These are phyloP conservation scores for Stylonectria norvegica DNA, from an alignment of 2,329 filamentous ascomycete genomes.

Conservation along the genomic window DNA sequence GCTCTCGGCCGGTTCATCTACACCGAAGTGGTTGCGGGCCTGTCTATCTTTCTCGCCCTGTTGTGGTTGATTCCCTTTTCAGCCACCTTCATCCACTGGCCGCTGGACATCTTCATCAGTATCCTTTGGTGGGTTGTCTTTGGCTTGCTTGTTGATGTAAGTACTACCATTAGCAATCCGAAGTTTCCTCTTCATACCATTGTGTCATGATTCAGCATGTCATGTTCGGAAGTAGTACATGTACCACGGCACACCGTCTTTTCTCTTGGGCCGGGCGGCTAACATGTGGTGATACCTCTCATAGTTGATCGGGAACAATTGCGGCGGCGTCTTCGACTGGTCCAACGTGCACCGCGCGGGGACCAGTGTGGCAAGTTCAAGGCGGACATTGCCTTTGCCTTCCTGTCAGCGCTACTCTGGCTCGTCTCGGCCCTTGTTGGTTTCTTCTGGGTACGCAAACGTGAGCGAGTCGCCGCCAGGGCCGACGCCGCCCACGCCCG, in stretches of 20 bases:
- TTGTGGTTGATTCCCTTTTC: conserved; percentile 72
- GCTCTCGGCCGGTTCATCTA: conserved; percentile 67
- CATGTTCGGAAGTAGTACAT: too few relatives aligned
- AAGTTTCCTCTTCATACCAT: too few relatives aligned
- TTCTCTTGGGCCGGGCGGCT: too few relatives aligned
- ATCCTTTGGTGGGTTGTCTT: conserved; percentile 69
- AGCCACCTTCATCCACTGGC: conserved; percentile 65
- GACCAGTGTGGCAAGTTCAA: conserved; percentile 65
- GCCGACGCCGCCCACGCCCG: conserved; percentile 27
- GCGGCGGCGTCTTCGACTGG: conserved; percentile 61
- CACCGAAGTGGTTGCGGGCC: conserved; percentile 65
- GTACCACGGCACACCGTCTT: too few relatives aligned
- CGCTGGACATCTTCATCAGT: conserved; percentile 66
- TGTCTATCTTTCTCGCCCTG: conserved; percentile 66
- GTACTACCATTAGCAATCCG: too few relatives aligned
- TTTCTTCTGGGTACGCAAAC: conserved; percentile 50
- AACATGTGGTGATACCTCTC: conserved; percentile 3
- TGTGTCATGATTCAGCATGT: too few relatives aligned
- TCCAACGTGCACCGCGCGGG: conserved; percentile 45
- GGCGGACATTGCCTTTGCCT: conserved; percentile 67
- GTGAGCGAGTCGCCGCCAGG: conserved; percentile 32
- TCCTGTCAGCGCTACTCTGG: conserved; percentile 70
- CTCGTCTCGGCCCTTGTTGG: conserved; percentile 60
- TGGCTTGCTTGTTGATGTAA: conserved; percentile 61
- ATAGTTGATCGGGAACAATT: conserved; percentile 44